These are phyloP conservation scores for Solanum arcanum DNA, from an alignment of 257 asterid species.

Conservation along the genomic window DNA sequence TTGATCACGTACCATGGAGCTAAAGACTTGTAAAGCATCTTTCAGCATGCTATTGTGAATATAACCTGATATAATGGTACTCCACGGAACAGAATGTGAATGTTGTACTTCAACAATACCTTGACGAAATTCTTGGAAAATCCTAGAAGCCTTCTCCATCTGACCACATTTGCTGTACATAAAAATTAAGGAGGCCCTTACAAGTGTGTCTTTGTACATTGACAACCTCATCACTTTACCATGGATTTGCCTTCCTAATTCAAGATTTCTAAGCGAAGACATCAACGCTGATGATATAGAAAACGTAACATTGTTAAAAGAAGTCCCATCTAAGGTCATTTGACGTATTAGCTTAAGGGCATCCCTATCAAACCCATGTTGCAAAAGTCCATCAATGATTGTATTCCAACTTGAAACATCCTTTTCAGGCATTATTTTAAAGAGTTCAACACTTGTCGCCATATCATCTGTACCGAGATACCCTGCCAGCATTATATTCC, in stretches of 20 bases:
- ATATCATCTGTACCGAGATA: constrained; percentile 29
- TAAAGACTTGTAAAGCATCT: constrained; percentile 41
- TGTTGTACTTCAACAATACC: not conserved
- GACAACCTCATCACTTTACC: constrained; percentile 39
- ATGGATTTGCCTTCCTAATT: constrained; percentile 63
- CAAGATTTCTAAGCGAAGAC: constrained; percentile 30
- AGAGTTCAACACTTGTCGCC: constrained; percentile 28
- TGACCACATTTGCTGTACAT: constrained; percentile 68
- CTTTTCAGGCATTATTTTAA: constrained; percentile 46
- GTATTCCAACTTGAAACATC: constrained; percentile 72
- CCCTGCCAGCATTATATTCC: constrained; percentile 74
- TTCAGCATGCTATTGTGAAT: constrained; percentile 41
- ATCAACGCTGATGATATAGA: constrained; percentile 51
- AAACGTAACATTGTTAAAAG: constrained; percentile 39
- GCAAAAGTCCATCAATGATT: constrained; percentile 49
- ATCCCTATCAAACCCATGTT: constrained; percentile 23
- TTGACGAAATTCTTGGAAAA: constrained; percentile 23
- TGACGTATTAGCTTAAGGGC: constrained; percentile 43
- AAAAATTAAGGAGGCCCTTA: constrained; percentile 45
- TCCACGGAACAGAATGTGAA: constrained; percentile 37
- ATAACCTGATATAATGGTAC: constrained; percentile 52
- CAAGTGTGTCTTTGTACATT: constrained; percentile 30
- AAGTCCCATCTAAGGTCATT: constrained; percentile 32
- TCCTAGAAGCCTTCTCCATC: constrained; percentile 43
- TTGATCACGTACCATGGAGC: constrained; percentile 34